Evolutionary conservation across 108 stramenopile genomes (phyloP).

Genomic region (Pseudonitzschia multistriata): DNA sequence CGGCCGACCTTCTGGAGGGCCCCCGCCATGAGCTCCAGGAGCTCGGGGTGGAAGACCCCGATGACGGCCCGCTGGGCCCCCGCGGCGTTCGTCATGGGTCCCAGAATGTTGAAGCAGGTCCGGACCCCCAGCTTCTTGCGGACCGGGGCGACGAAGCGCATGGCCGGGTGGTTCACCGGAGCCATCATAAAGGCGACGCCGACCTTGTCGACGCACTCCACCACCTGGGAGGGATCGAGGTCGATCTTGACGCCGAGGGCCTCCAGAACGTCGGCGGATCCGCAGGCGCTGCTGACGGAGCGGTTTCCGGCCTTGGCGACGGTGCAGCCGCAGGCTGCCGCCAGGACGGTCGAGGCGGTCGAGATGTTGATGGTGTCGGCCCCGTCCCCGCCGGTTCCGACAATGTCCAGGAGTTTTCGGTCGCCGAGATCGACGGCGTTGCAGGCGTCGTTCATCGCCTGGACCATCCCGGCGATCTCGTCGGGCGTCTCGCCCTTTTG

Average conservation of each 20-base stretch:
- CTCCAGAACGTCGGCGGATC: slow-evolving; percentile 95
- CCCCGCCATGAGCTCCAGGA: slow-evolving; percentile 88
- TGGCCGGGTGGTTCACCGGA: slow-evolving; percentile 96
- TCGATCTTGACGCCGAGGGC: slow-evolving; percentile 93
- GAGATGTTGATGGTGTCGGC: slow-evolving; percentile 98
- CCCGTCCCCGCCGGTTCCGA: slow-evolving; percentile 99
- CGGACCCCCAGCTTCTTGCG: slow-evolving; percentile 92
- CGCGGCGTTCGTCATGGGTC: slow-evolving; percentile 98
- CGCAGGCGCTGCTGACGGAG: slow-evolving; percentile 88
- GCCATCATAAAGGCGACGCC: slow-evolving; percentile 97
- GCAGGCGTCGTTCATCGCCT: slow-evolving; percentile 90
- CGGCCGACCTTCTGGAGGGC: slow-evolving; percentile 89
- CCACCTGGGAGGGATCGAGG: slow-evolving; percentile 82
- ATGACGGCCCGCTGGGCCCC: slow-evolving; percentile 94
- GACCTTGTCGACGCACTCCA: slow-evolving; percentile 82
- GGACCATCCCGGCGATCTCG: slow-evolving; percentile 95
- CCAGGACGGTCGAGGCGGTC: slow-evolving; percentile 91
- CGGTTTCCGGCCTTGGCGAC: slow-evolving; percentile 98
- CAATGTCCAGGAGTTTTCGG: slow-evolving; percentile 92
- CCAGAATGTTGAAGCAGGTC: slow-evolving; percentile 97
- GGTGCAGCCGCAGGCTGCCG: slow-evolving; percentile 93
- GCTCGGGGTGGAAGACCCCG: slow-evolving; percentile 92
- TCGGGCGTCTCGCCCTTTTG: slow-evolving; percentile 89
- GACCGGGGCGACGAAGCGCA: slow-evolving; percentile 94
- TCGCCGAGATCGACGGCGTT: slow-evolving; percentile 60